phyloP scores from a whole-genome alignment of 2,329 filamentous ascomycete genomes.

The Sporothrix protearum region DNA sequence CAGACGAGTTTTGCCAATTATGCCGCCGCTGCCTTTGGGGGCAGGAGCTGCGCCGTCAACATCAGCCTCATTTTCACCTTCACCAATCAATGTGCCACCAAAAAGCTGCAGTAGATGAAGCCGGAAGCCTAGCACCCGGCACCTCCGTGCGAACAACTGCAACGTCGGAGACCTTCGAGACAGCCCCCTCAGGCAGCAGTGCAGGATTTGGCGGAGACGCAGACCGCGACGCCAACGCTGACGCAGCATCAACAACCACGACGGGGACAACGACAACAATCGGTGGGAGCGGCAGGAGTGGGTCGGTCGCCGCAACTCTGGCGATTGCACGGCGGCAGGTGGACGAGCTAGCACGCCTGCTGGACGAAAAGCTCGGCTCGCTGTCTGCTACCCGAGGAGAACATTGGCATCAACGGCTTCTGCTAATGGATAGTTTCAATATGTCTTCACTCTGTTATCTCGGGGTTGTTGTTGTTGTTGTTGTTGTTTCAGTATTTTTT shows the following conservation, averaged over 20 bases:
- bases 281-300: conserved; percentile 41
- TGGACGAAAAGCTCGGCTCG: conserved; percentile 58
- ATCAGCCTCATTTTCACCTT: background rate
- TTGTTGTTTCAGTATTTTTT: background rate
- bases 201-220: background rate
- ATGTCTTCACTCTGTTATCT: too few species aligned
- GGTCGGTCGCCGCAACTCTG: conserved; percentile 43
- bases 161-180: conserved; percentile 17
- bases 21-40: background rate
- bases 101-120: background rate
- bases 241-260: conserved; percentile 21
- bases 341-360: conserved; percentile 56
- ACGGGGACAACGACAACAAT: conserved; percentile 40
- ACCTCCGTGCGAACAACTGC: conserved; percentile 10
- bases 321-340: conserved; percentile 54
- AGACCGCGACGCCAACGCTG: conserved; percentile 13
- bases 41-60: conserved; percentile 1
- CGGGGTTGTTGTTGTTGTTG: background rate
- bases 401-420: conserved; percentile 38
- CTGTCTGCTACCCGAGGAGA: conserved; percentile 53
- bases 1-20: conserved; percentile 1
- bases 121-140: background rate
- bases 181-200: conserved; percentile 2
- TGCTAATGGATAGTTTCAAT: conserved; percentile 16
- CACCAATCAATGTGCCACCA: background rate